A percentile compares a stretch with the other conserved stretches of the same genome.
phyloP scores from a whole-genome alignment of 2,329 filamentous ascomycete species.

The Ophiostoma quercus region DNA sequence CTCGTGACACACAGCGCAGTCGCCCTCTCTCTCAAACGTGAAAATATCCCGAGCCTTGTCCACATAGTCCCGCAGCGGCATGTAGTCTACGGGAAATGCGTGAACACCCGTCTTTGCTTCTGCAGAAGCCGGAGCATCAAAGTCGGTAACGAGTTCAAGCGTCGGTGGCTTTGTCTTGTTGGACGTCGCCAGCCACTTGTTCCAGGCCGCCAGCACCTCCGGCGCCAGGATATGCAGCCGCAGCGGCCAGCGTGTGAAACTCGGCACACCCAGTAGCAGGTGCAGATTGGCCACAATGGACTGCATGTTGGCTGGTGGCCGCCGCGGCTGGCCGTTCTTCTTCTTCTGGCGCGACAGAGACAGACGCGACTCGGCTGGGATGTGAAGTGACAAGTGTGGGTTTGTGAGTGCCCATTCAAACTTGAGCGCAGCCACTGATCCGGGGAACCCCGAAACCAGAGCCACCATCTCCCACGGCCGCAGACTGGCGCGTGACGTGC shows the following conservation, averaged over 20 bases:
- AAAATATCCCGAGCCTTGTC: constrained; percentile 52
- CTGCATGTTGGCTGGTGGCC: constrained; percentile 55
- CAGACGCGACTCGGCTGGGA: constrained; percentile 59
- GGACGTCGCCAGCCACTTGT: constrained; percentile 42
- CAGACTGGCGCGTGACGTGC: constrained; percentile 62
- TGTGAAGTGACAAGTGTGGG: constrained; percentile 73
- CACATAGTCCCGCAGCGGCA: constrained; percentile 48
- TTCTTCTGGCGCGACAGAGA: constrained; percentile 48
- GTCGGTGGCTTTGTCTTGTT: not conserved
- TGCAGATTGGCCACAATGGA: constrained; percentile 76
- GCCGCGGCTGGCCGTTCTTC: constrained; percentile 49
- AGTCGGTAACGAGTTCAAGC: not conserved
- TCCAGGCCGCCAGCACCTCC: constrained; percentile 67
- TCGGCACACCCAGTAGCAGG: constrained; percentile 69
- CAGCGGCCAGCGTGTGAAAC: constrained; percentile 80
- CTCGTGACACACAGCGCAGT: constrained; percentile 50
- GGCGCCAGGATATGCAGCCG: constrained; percentile 69
- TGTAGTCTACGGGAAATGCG: constrained; percentile 52
- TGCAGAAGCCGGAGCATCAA: not conserved
- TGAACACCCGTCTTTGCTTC: constrained; percentile 38
- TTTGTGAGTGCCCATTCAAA: constrained; percentile 97
- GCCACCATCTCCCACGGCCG: constrained; percentile 90
- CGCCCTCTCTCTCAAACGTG: constrained; percentile 51
- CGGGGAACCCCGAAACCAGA: constrained; percentile 83
- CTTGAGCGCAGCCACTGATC: constrained; percentile 78